Evolutionary conservation across 2,329 filamentous ascomycete species (phyloP), one percentile per base, ranked within the genome.

Genomic region (Ceratocystis smalleyi): DNA sequence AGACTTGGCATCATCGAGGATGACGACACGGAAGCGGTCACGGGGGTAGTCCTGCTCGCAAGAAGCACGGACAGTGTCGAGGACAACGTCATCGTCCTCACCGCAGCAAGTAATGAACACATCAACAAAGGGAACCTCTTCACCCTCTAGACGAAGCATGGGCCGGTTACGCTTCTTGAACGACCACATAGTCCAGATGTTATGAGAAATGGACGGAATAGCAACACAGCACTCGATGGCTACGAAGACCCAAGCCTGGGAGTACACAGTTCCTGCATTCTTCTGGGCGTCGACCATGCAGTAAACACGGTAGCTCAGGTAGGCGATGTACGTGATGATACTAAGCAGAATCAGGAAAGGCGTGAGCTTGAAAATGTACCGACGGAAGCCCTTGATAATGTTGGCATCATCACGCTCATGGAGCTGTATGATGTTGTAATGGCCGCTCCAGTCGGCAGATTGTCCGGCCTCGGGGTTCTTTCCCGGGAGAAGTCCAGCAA

Each of bases 31-130:
- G 70, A 78, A 83, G 0, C 75, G 74, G 40, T 80, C 75, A 1
- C 67, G 68, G 0, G 82, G 82, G 67, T 83, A 84, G 68, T 84
- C 80, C 5, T 81, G 68, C 27, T 76, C 75, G 67, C 78, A 81
- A 1, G 81, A 79, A 2, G 77, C 81, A n/a, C 77, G 76, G 7
- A 80, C 75, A 0, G 82, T 84, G 67, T 83, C 80, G 60, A 83
- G 71, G 2, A 84, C 77, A 1, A 84, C 72, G 15, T 82, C 79
- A 45, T 79, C 74, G 1, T 81, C 77, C 69, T 84, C 82, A 15
- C 79, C 78, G 66, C 82, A 84, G 72, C 79, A 82, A 1, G 81
- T 81, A 4, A 84, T 71, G 59, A 84, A 76, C 1, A 82, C 74
- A 67, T 84, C 82, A 2, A 84, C 79, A 1, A 79, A 79, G 0